A percentile compares a stretch with the other conserved stretches of the same genome.
These are phyloP conservation scores for Diaporthe aspalathi DNA, from an alignment of 2,329 filamentous ascomycete species.

Conservation along the genomic window DNA sequence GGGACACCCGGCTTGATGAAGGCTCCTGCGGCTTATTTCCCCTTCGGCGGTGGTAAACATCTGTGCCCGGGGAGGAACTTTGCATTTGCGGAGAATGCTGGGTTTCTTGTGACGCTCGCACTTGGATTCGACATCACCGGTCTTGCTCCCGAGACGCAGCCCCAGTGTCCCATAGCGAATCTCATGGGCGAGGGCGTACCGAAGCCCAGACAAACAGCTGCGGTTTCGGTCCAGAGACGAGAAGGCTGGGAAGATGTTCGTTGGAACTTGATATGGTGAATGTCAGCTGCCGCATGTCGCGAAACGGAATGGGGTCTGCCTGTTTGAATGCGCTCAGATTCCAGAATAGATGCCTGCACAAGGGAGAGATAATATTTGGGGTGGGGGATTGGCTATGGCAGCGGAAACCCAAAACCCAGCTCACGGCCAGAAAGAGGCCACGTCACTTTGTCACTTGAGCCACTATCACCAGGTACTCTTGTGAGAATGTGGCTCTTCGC, in stretches of 20 bases:
- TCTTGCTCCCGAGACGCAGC: not conserved
- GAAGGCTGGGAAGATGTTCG: constrained; percentile 7
- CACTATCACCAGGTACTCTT: too few relatives aligned
- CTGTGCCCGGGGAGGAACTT: not conserved
- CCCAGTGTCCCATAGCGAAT: not conserved
- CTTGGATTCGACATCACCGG: constrained; percentile 9
- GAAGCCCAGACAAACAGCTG: not conserved
- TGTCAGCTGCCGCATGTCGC: too few relatives aligned
- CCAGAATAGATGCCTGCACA: too few relatives aligned
- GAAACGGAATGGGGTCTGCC: too few relatives aligned
- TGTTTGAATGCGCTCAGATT: too few relatives aligned
- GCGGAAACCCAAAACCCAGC: too few relatives aligned
- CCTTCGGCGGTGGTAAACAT: not conserved
- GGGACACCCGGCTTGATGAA: not conserved
- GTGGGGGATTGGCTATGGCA: too few relatives aligned
- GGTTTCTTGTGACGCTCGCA: not conserved
- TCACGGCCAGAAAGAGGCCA: too few relatives aligned
- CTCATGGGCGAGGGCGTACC: constrained; percentile 1
- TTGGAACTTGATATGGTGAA: constrained; percentile 14
- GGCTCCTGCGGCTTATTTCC: constrained; percentile 6
- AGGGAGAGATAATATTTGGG: too few relatives aligned
- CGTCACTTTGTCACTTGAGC: too few relatives aligned
- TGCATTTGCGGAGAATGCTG: constrained; percentile 6
- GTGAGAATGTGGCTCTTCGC: too few relatives aligned
- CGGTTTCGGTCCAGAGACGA: not conserved